Base-by-base conservation (phyloP, 2,329 filamentous ascomycete genomes). In the Cylindrodendrum hubeiense region DNA sequence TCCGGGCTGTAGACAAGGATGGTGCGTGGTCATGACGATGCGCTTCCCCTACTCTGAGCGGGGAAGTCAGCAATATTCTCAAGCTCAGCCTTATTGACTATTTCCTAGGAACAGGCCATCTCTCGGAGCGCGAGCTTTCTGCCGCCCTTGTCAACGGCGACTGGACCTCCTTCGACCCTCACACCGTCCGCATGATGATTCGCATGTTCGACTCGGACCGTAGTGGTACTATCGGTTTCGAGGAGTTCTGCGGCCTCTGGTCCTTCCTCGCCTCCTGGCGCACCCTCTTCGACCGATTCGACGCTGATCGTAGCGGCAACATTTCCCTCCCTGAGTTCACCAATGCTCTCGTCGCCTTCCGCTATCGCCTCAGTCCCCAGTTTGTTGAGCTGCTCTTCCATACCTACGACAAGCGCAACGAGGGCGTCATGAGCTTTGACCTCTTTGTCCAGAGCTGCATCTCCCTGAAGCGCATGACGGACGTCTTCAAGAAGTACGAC, bases 121-220 rank as follows among this genome's bases (percentile, higher is more conserved):
- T 99, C 50, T 94, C 92, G 3, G 95, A 97, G 80, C 86, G 86
- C 55, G 95, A 98, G 80, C 90, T 99, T 44, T 91, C 93, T 10
- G 91, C 93, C 1, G 96, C 96, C 21, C 89, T 99, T 6, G 95
- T 98, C 65, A 99, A 99, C 77, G 95, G 95, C 60, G 96, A 99
- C 85, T 98, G 93, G 89, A 93, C 93, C 2, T 89, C 94, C 5
- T 99, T 99, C 79, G 95, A 99, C 80, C 87, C 90, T 5, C 93
- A 97, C 74, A 99, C 96, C 1, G 95, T 98, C 70, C 92, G 92
- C 76, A 97, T 98, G 93, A 98, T 99, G 95, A 98, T 99, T 72
- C 92, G 95, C 77, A 98, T 99, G 96, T 99, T 99, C 82, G 95
- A 98, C 82, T 93, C 92, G 63, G 93, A 98, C 81, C 91, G 93